phyloP scores from a whole-genome alignment of 805 yeast genomes.

The Phaffomyces opuntiae region DNA sequence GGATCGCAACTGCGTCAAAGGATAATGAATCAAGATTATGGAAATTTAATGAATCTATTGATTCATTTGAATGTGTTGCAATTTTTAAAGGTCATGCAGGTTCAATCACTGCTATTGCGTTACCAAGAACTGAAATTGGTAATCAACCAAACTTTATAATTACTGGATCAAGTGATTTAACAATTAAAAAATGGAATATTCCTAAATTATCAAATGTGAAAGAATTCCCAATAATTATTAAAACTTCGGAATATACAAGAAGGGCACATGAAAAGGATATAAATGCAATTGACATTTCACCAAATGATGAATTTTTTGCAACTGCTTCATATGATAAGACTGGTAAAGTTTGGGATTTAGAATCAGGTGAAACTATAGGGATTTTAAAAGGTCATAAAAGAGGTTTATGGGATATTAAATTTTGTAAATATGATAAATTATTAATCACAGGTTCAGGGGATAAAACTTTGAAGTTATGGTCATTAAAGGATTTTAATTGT shows the following conservation, averaged over 20 bases:
- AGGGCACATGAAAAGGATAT: conserved; percentile 97
- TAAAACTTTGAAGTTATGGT: conserved; percentile 86
- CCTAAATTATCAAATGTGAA: conserved; percentile 54
- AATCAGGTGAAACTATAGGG: conserved; percentile 82
- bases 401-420: conserved; percentile 88
- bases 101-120: conserved; percentile 73
- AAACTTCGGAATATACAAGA: conserved; percentile 77
- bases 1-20: conserved; percentile 91
- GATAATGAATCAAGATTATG: conserved; percentile 83
- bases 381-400: conserved; percentile 85
- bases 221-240: conserved; percentile 30
- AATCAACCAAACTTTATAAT: conserved; percentile 57
- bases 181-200: conserved; percentile 81
- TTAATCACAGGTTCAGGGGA: conserved; percentile 89
- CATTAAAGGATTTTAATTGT: conserved; percentile 68
- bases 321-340: conserved; percentile 93
- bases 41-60: conserved; percentile 46
- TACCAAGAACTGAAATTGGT: conserved; percentile 37
- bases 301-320: conserved; percentile 81
- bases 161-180: conserved; percentile 87
- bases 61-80: conserved; percentile 41
- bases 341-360: conserved; percentile 83
- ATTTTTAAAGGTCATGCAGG: conserved; percentile 82
- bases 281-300: conserved; percentile 83
- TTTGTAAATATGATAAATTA: conserved; percentile 72